A percentile compares a stretch with the other conserved stretches of the same genome.
phyloP scores from a whole-genome alignment of 306 rosid species.

The Glycine latifolia region DNA sequence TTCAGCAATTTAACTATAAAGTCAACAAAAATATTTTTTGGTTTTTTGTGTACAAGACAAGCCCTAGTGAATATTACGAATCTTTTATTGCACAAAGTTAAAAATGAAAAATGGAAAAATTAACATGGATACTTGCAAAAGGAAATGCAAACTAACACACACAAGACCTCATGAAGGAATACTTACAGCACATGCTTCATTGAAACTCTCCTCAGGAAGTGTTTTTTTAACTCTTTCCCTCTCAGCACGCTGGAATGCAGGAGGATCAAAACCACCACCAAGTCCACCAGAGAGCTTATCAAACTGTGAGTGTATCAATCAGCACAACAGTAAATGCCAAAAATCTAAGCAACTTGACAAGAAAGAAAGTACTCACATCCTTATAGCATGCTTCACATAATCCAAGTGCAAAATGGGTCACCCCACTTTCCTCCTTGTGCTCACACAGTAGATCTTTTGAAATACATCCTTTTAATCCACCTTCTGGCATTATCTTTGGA shows the following conservation, averaged over 20 bases:
- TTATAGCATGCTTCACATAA: slow-evolving; percentile 79
- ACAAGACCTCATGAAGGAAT: slow-evolving; percentile 13
- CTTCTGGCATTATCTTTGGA: slow-evolving; percentile 31
- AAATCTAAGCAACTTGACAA: neutral
- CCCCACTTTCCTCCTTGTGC: slow-evolving; percentile 42
- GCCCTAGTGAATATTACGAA: neutral
- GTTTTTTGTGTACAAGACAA: neutral
- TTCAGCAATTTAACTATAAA: neutral
- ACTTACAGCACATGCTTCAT: slow-evolving; percentile 57
- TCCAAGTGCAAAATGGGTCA: slow-evolving; percentile 73
- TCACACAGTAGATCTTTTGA: slow-evolving; percentile 43
- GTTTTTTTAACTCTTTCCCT: slow-evolving; percentile 59
- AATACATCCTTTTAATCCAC: slow-evolving; percentile 43
- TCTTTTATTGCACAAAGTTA: slow-evolving; percentile 23
- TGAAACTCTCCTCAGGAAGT: slow-evolving; percentile 49
- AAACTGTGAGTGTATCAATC: slow-evolving; percentile 58
- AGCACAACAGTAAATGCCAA: slow-evolving; percentile 19
- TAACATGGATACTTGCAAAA: neutral
- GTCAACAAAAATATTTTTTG: neutral
- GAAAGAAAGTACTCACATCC: slow-evolving; percentile 62
- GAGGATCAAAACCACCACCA: slow-evolving; percentile 88
- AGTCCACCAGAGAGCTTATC: slow-evolving; percentile 85
- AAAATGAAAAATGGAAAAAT: neutral
- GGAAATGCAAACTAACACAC: slow-evolving; percentile 24
- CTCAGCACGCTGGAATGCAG: slow-evolving; percentile 94